Percentiles rank a stretch among this genome's conserved stretches.
Conservation (phyloP, 2,329 filamentous ascomycete species). For the Phialocephala sp. region DNA sequence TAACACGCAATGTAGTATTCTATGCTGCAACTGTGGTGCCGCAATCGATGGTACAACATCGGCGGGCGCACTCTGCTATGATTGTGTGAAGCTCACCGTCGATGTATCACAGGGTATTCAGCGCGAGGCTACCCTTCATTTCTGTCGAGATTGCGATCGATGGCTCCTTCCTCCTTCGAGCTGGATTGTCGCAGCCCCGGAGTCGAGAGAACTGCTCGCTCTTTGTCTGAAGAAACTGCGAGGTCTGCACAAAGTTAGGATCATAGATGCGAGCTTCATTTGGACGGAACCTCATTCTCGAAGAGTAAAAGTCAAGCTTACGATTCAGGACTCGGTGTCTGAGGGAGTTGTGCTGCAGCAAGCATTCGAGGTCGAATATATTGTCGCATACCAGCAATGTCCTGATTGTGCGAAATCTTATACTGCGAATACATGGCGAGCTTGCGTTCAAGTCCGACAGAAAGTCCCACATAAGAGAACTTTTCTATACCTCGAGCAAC, state of each 20-base stretch:
- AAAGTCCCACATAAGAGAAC: constrained; percentile 96
- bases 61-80: constrained; percentile 88
- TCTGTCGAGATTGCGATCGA: constrained; percentile 92
- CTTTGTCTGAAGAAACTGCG: constrained; percentile 88
- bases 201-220: constrained; percentile 91
- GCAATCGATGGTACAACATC: constrained; percentile 90
- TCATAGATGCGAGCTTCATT: constrained; percentile 95
- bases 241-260: constrained; percentile 86
- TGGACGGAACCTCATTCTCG: constrained; percentile 98
- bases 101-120: constrained; percentile 93
- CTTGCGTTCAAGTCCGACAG: constrained; percentile 91
- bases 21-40: constrained; percentile 97
- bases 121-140: constrained; percentile 86
- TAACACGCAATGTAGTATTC: constrained; percentile 67
- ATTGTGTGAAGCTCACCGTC: constrained; percentile 93
- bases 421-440: constrained; percentile 94
- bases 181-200: constrained; percentile 84
- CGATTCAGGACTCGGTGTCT: constrained; percentile 75
- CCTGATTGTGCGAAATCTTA: constrained; percentile 95
- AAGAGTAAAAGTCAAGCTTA: constrained; percentile 92
- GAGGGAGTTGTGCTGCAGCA: constrained; percentile 80
- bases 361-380: constrained; percentile 91
- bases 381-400: constrained; percentile 91
- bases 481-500: constrained; percentile 84
- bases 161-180: constrained; percentile 87